Percentiles rank a stretch among this genome's conserved stretches.
Evolutionary conservation across 2,329 filamentous ascomycete species (phyloP).

Genomic region (Paraphaeosphaeria sporulosa): DNA sequence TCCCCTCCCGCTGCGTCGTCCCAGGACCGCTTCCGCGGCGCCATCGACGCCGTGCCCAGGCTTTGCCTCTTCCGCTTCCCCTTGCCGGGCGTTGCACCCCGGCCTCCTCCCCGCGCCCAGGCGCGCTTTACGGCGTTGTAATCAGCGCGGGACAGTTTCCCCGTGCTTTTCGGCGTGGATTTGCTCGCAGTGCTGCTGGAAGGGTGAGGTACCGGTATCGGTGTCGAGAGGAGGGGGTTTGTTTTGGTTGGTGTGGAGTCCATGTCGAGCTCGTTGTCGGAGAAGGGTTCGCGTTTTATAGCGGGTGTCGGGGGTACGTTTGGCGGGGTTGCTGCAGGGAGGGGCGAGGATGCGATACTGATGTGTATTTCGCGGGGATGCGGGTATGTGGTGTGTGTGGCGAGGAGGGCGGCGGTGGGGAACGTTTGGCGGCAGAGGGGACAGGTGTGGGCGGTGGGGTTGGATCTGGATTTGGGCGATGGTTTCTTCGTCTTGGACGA

Average conservation of each 20-base stretch:
- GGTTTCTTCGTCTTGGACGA: neutral
- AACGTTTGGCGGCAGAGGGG: constrained; percentile 20
- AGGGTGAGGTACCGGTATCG: constrained; percentile 21
- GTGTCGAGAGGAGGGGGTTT: constrained; percentile 21
- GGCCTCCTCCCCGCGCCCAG: constrained; percentile 27
- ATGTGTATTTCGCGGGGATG: constrained; percentile 4
- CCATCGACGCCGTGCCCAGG: constrained; percentile 6
- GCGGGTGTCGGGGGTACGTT: constrained; percentile 12
- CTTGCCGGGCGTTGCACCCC: neutral
- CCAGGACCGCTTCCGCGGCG: constrained; percentile 19
- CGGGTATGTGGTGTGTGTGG: constrained; percentile 9
- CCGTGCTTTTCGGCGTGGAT: constrained; percentile 3
- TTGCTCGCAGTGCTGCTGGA: too few relatives aligned
- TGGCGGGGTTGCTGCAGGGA: constrained; percentile 1
- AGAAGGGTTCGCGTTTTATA: constrained; percentile 37
- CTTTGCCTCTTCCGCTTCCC: constrained; percentile 20
- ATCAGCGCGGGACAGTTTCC: constrained; percentile 20
- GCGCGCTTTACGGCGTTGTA: constrained; percentile 34
- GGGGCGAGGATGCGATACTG: constrained; percentile 8
- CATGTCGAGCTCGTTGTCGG: constrained; percentile 29
- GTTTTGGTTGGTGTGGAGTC: too few relatives aligned
- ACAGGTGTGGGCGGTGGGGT: constrained; percentile 4
- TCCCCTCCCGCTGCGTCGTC: constrained; percentile 20
- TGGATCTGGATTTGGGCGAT: constrained; percentile 1
- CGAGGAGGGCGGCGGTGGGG: constrained; percentile 13